Base-by-base conservation (phyloP, 1,284 basidiomycete genomes). In the Salmacisia buchloeana region DNA sequence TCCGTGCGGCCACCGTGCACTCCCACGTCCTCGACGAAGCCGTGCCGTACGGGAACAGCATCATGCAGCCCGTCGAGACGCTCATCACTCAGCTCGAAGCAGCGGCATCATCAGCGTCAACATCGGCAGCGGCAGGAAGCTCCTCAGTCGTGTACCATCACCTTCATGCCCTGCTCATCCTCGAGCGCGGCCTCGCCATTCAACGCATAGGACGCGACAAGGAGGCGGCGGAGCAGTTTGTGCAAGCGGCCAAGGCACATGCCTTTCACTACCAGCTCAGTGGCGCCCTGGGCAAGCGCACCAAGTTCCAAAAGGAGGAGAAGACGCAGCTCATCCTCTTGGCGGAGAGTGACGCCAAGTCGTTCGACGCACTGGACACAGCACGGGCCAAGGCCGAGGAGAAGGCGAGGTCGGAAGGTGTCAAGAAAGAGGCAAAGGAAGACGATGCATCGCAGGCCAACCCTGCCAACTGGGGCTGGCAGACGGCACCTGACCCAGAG, bases 251-350 rank as follows among this genome's bases (percentile, higher is more conserved):
- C 0, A 84, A 85, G 60, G 84, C 86, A 49, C 90, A 88, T 27
- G 88, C 88, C 1, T 82, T 99, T 62, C 85, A 89, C 78, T 98
- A 92, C 80, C 90, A 94, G 81, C 84, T 98, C 65, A 93, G 91
- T 0, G 96, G 96, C 13, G 92, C 93, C 6, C 83, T 94, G 63
- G 96, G 96, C 27, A 94, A 90, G 82, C 85, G 91, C 65, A 99
- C 96, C 15, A 97, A 92, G 80, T 99, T 90, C 81, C 96, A 98
- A 81, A 84, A 89, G 69, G 86, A 83, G 60, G 90, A 92, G 56
- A 83, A 90, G 66, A 91, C 88, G 62, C 94, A 97, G 81, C 86
- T 99, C 49, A 89, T 98, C 35, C 83, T 99, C n/a, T 85, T 98
- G 10, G 94, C 96, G 34, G 87, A 92, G 81, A 92, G 90, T 18